Base-by-base conservation (phyloP, 495 filamentous ascomycete genomes). In the Aspergillus baeticus region DNA sequence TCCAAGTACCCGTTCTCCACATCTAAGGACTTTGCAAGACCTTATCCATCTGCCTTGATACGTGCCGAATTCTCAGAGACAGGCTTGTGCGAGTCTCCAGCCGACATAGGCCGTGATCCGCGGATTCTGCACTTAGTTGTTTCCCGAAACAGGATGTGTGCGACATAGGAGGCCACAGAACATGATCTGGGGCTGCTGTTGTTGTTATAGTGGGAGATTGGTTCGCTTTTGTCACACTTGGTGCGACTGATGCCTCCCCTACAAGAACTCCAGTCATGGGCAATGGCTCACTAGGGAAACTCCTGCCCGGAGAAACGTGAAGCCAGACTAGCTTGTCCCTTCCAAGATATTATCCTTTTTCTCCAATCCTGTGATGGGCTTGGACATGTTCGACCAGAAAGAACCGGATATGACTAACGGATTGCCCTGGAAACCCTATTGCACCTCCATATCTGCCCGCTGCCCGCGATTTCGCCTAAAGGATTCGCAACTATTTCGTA, bases 71-170 rank as follows among this genome's bases (percentile, higher is more conserved):
- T 22, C 20, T 39, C 22, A 29, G 20, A 26, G 15, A 2, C 22
- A 31, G 37, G 41, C 37, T 52, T 52, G 49, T 52, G 49, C 49
- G 49, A 52, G 49, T 52, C 36, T 52, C 49, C 37, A 20, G 49
- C 35, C 49, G 17, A 34, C 37, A 39, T 18, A 23, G 37, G 22
- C 21, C 21, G 22, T 18, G 49, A 6, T 13, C 17, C 23, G 36
- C 26, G 49, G 31, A 36, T 20, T 39, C n/a, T 42, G 37, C 21
- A 42, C 37, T 39, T 1, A 36, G 29, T 31, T 34, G 49, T 34
- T 41, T 42, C 37, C 36, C 36, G 36, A 52, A 26, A 31, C 18
- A 38, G 47, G 15, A 38, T 36, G 14, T 50, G 47, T 50, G 47
- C 47, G 23, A 50, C 47, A 33, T 38, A 11, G 39, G 15, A n/a